These are phyloP conservation scores for Ogataea glucozyma DNA, from an alignment of 805 yeast species.

Conservation along the genomic window DNA sequence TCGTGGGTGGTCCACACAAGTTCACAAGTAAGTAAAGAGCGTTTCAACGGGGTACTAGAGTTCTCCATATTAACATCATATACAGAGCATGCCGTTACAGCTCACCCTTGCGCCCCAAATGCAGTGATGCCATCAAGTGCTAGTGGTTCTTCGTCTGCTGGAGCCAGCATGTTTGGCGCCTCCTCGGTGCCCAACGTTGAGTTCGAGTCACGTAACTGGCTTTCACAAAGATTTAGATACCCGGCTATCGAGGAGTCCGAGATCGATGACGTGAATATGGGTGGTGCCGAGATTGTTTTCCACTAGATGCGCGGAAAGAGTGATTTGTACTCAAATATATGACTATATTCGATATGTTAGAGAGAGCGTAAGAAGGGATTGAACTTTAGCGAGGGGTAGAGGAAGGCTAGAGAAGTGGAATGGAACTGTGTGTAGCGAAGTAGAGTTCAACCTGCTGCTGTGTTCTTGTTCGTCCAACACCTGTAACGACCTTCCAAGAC, in stretches of 20 bases:
- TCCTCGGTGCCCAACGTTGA: conserved; percentile 17
- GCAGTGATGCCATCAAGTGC: conserved; percentile 31
- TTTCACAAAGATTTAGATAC: conserved; percentile 77
- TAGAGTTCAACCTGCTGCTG: no score
- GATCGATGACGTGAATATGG: conserved; percentile 73
- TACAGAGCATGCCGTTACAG: conserved; percentile 25
- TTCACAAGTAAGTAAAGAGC: conserved; percentile 44
- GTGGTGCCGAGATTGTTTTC: conserved; percentile 72
- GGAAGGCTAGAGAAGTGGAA: no score
- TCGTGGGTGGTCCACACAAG: conserved; percentile 78
- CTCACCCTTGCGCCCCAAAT: conserved; percentile 43
- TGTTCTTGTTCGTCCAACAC: no score
- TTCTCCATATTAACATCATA: not conserved
- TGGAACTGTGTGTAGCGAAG: no score
- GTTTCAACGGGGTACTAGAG: not conserved
- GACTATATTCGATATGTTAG: conserved; percentile 4
- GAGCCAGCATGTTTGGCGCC: conserved; percentile 7
- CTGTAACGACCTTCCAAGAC: no score
- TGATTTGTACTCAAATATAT: conserved; percentile 2
- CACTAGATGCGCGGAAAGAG: conserved; percentile 1
- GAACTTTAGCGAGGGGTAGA: no score
- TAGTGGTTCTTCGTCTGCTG: conserved; percentile 8
- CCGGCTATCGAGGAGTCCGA: conserved; percentile 62
- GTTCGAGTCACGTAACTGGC: conserved; percentile 56
- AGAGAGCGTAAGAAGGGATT: no score